phyloP scores from a whole-genome alignment of 169 alveolate genomes.

The Plasmodium gonderi region DNA sequence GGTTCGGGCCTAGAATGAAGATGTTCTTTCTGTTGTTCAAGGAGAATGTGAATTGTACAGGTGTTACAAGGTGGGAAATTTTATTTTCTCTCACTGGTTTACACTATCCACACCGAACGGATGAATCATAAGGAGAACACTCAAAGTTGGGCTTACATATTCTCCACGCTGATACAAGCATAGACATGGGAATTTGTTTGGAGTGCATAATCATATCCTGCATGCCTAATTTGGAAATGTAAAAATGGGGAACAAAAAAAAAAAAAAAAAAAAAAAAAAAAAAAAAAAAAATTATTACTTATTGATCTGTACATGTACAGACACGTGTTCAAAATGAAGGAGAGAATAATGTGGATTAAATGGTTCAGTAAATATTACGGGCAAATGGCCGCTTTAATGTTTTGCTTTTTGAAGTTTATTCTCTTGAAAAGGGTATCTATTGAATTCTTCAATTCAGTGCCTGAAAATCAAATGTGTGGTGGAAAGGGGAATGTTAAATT shows the following conservation, averaged over 20 bases:
- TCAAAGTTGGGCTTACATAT: conserved; percentile 70
- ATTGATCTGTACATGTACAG: background rate
- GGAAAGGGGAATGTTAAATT: background rate
- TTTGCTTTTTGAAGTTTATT: conserved; percentile 5
- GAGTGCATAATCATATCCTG: conserved; percentile 94
- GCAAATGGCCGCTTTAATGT: conserved; percentile 68
- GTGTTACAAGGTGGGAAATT: background rate
- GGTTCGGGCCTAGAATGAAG: conserved; percentile 96
- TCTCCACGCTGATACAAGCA: conserved; percentile 82
- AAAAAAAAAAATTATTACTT: background rate
- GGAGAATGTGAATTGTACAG: background rate
- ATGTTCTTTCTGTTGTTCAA: conserved; percentile 86
- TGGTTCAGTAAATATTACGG: conserved; percentile 15
- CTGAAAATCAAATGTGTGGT: background rate
- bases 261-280: background rate
- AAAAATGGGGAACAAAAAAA: background rate
- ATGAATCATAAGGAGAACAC: background rate
- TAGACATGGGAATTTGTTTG: conserved; percentile 94
- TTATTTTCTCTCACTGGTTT: no score
- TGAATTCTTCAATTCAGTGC: conserved; percentile 13
- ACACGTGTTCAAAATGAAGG: no score
- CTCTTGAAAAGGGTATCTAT: conserved; percentile 26
- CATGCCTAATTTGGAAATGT: conserved; percentile 87
- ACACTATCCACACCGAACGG: background rate
- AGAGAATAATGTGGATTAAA: background rate